Conservation (phyloP, 495 filamentous ascomycete genomes). For the Penicilliopsis zonata region DNA sequence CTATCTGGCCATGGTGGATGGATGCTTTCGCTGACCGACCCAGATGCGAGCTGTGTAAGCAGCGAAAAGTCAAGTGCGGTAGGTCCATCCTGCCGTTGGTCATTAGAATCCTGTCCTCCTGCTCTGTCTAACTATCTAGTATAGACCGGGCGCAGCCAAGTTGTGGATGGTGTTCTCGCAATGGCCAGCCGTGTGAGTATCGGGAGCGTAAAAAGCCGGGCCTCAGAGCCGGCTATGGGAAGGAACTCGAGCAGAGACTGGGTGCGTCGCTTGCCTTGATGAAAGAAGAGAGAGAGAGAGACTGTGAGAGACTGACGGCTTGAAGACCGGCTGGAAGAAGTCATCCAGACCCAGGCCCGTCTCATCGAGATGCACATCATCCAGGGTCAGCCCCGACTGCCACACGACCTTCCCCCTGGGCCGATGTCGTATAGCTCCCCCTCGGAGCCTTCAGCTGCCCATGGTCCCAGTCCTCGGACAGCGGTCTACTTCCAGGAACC, state of each 20-base stretch:
- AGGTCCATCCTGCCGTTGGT: constrained; percentile 7
- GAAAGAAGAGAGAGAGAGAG: too few relatives aligned
- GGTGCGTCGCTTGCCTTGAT: constrained; percentile 17
- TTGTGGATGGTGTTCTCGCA: constrained; percentile 81
- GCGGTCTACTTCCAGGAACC: constrained; percentile 28
- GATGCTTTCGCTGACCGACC: constrained; percentile 11
- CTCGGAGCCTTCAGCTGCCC: constrained; percentile 27
- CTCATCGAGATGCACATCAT: constrained; percentile 39
- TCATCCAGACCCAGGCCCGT: constrained; percentile 32
- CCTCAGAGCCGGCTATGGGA: constrained; percentile 72
- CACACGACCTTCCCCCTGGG: constrained; percentile 13
- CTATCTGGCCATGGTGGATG: background rate
- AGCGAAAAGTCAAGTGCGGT: constrained; percentile 74
- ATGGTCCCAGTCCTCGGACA: constrained; percentile 24
- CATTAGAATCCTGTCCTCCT: constrained; percentile 1
- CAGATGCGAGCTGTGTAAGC: constrained; percentile 74
- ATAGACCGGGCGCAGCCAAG: constrained; percentile 63
- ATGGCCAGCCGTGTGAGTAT: constrained; percentile 68
- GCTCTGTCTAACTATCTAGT: constrained; percentile 5
- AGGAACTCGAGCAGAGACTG: constrained; percentile 75
- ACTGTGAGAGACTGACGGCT: too few relatives aligned
- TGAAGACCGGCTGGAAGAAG: constrained; percentile 38
- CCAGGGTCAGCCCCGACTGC: constrained; percentile 14
- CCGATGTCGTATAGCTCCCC: constrained; percentile 30
- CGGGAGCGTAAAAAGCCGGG: constrained; percentile 80